Conservation (phyloP, 2,329 filamentous ascomycete genomes). For the Ophiocordyceps camponoti-floridani region DNA sequence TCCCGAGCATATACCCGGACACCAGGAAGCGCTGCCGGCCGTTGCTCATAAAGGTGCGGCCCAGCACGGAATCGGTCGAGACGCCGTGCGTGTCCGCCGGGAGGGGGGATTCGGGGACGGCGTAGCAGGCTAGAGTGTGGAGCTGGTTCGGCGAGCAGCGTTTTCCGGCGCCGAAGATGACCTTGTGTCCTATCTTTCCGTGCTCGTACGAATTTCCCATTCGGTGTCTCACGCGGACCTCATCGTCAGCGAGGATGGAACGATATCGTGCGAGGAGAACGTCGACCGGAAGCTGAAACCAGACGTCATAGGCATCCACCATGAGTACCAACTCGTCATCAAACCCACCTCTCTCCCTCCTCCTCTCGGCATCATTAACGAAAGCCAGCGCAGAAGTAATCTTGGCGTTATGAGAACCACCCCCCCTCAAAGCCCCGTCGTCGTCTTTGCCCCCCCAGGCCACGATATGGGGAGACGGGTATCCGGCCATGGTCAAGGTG, state of each 20-base stretch:
- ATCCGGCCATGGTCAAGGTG: constrained; percentile 10
- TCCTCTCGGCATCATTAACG: constrained; percentile 7
- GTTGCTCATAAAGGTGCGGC: constrained; percentile 4
- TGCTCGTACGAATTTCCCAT: constrained; percentile 8
- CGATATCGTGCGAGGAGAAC: constrained; percentile 10
- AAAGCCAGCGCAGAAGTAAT: constrained; percentile 10
- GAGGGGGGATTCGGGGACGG: constrained; percentile 11
- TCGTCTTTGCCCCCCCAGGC: constrained; percentile 9
- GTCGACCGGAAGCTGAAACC: constrained; percentile 14
- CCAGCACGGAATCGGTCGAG: constrained; percentile 8
- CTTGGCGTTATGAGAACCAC: constrained; percentile 13
- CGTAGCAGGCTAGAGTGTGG: constrained; percentile 9
- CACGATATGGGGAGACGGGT: constrained; percentile 11
- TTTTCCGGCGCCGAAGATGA: constrained; percentile 12
- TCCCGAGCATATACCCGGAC: constrained; percentile 10
- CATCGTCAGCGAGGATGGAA: constrained; percentile 7
- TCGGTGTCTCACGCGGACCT: constrained; percentile 6
- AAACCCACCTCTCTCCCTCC: constrained; percentile 5
- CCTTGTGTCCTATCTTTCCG: constrained; percentile 7
- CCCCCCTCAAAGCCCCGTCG: constrained; percentile 5
- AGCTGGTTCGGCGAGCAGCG: constrained; percentile 10
- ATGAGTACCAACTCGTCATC: constrained; percentile 13
- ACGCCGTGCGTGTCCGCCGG: constrained; percentile 7
- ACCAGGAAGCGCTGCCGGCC: constrained; percentile 10
- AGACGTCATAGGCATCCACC: constrained; percentile 14